Base-by-base conservation (phyloP, 2,329 filamentous ascomycete genomes). In the Calonectria multiphialidica region DNA sequence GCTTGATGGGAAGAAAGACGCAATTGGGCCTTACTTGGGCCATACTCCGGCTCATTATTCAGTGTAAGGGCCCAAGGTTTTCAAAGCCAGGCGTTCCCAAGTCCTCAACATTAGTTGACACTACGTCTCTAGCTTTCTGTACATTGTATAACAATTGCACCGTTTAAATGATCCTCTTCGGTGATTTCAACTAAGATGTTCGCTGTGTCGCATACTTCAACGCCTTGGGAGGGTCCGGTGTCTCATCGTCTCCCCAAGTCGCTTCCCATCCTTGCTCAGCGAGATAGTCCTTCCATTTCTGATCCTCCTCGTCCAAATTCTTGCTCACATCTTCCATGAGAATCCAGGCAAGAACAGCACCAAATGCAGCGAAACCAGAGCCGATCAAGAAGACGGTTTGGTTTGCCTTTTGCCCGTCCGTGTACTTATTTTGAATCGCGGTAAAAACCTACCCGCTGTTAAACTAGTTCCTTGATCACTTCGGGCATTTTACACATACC, bases 321-420 rank as follows among this genome's bases (percentile, higher is more conserved):
- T 74, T 71, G 21, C 76, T 79, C 33, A 77, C 79, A 45, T 81
- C 77, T 28, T 72, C 69, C 45, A 77, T 77, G 44, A 77, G 67
- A 65, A 77, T 76, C 23, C 55, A 75, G 2, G 74, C 75, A 65
- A 76, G 63, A 13, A 77, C 9, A 0, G 83, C 85, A 5, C 88
- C 88, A 1, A 87, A 75, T 0, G 86, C 80, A 0, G 87, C 85
- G 76, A 90, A 89, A 0, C 80, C 87, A 2, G 86, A 84, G 0
- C 87, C 88, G 66, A 90, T 87, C 18, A 90, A 79, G 72, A 90
- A 89, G 0, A 86, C 86, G 0, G 83, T 86, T 68, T 88, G 87
- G 45, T 88, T 82, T 0, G 87, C 88, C 73, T 87, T 85, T 15
- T 69, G 79, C 37, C 85, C 81, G 21, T 81, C 75, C 23, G 82